These are phyloP conservation scores for Trebouxia sp. DNA, from an alignment of 139 green algal species.

Conservation along the genomic window DNA sequence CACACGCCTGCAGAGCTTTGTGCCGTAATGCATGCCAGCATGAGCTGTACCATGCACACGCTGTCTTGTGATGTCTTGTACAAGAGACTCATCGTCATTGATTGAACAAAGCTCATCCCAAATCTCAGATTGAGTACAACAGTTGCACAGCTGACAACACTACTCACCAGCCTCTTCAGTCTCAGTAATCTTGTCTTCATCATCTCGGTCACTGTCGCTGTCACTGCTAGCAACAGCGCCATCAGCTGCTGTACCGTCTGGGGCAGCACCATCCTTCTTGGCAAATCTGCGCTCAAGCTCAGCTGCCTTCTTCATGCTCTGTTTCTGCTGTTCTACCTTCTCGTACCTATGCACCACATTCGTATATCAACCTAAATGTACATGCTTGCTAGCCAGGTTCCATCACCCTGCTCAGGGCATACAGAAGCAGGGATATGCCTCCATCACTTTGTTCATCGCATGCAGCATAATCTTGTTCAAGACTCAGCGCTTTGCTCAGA, in stretches of 20 bases:
- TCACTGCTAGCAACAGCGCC: slow-evolving; percentile 45
- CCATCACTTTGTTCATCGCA: too few relatives aligned
- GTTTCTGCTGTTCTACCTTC: slow-evolving; percentile 63
- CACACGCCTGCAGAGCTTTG: too few relatives aligned
- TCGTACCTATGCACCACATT: slow-evolving; percentile 55
- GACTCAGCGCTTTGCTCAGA: too few relatives aligned
- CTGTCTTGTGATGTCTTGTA: too few relatives aligned
- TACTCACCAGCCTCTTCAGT: slow-evolving; percentile 72
- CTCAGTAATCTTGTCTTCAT: slow-evolving; percentile 92
- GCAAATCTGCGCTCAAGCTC: slow-evolving; percentile 65
- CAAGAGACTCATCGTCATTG: too few relatives aligned
- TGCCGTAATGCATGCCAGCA: too few relatives aligned
- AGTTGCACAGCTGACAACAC: neutral
- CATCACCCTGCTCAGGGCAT: too few relatives aligned
- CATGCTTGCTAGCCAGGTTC: too few relatives aligned
- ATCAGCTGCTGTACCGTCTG: slow-evolving; percentile 49
- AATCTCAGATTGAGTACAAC: neutral
- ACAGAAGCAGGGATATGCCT: too few relatives aligned
- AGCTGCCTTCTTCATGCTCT: slow-evolving; percentile 59
- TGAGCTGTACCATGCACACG: too few relatives aligned
- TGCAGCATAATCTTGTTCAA: too few relatives aligned
- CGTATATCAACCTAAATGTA: neutral
- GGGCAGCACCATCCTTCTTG: slow-evolving; percentile 52
- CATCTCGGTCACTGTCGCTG: slow-evolving; percentile 56
- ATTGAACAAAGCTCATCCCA: too few relatives aligned